Evolutionary conservation across 768 basidiomycete genomes (phyloP).

Genomic region (Mycena leptocephala): DNA sequence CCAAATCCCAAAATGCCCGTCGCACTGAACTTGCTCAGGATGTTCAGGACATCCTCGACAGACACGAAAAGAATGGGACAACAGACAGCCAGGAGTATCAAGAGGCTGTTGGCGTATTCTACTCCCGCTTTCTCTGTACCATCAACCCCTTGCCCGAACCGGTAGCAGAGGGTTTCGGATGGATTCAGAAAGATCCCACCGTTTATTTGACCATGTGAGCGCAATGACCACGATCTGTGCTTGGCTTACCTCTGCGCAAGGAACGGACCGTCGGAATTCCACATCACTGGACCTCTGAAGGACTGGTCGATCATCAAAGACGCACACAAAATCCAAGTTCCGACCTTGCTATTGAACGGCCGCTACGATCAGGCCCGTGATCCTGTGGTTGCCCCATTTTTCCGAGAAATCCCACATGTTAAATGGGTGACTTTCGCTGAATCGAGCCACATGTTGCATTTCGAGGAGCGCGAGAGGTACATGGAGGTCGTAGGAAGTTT

Average conservation of each 20-base stretch:
- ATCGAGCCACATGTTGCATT: conserved; percentile 54
- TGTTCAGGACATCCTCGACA: conserved; percentile 46
- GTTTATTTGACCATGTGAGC: conserved; percentile 53
- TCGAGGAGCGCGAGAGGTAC: conserved; percentile 55
- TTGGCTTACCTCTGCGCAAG: background rate
- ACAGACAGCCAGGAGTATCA: conserved; percentile 50
- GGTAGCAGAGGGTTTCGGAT: conserved; percentile 38
- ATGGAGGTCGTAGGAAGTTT: conserved; percentile 46
- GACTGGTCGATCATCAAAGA: conserved; percentile 54
- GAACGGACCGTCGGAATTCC: conserved; percentile 42
- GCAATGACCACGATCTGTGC: background rate
- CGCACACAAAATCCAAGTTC: conserved; percentile 48
- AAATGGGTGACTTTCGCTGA: conserved; percentile 56
- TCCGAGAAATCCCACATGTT: conserved; percentile 48
- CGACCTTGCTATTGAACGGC: conserved; percentile 55
- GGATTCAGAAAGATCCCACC: conserved; percentile 52
- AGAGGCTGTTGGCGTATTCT: conserved; percentile 45
- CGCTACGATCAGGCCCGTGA: conserved; percentile 56
- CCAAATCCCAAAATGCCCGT: conserved; percentile 40
- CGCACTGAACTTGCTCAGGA: conserved; percentile 48
- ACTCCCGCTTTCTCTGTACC: conserved; percentile 44
- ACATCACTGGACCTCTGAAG: conserved; percentile 51
- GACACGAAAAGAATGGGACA: conserved; percentile 49
- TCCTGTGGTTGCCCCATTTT: conserved; percentile 50
- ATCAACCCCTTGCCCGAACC: conserved; percentile 47